Evolutionary conservation across 2,329 filamentous ascomycete species (phyloP), one percentile per base, ranked within the genome.

Genomic region (Cylindrodendrum hubeiense): DNA sequence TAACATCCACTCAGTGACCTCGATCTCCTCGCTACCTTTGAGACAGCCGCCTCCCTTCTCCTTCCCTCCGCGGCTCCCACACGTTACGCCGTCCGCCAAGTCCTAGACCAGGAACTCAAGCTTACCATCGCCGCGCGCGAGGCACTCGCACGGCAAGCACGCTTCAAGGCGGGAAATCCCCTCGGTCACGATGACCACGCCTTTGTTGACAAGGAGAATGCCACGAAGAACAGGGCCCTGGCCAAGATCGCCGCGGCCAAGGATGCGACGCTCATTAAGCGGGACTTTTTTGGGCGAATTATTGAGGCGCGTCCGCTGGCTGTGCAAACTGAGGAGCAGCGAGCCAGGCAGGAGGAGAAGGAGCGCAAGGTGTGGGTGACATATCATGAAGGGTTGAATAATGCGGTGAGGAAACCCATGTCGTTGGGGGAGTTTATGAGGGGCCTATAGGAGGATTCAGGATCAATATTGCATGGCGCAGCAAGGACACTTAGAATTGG

Each of bases 51-150:
- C 2, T 82, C 88, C 4, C 81, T 85, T 4, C 82, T 87, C 21
- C 81, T 87, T 17, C 82, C 85, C 39, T 87, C 88, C 2, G 87
- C 89, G 10, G 90, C 89, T 1, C 94, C 93, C 0, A 93, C 93
- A 0, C 89, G 96, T n/a, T 99, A 94, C 75, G 95, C 95, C 1
- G 91, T 99, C 6, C 90, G 96, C 22, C 95, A 98, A 78, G 95
- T 98, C 9, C 86, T 99, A 1, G 94, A 97, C 75, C 93, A 96
- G 77, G 95, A 98, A 78, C 92, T 95, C 73, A 89, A 89, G 65
- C 93, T 92, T 75, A 91, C 93, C 51, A 87, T 91, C 13, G 82
- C 87, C 30, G 83, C 89, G 34, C 90, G 91, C 15, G 91, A 93
- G 53, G 88, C 88, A 65, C 86, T 88, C 4, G 86, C 89, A 0